phyloP scores from a whole-genome alignment of 106 monocot genomes.

The Iris macrosiphon region DNA sequence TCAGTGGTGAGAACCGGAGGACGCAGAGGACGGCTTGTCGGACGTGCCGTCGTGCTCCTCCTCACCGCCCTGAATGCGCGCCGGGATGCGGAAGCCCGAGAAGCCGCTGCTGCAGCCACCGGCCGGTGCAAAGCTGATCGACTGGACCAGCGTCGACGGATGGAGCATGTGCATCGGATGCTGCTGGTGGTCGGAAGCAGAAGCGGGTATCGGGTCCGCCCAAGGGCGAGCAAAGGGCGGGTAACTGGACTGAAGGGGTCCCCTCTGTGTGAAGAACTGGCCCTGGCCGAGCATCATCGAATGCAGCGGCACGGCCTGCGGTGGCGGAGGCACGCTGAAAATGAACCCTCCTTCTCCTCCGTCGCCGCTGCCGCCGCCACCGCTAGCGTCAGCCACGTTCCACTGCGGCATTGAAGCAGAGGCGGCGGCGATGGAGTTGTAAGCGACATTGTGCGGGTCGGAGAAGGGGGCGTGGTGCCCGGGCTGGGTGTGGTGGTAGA shows the following conservation, averaged over 20 bases:
- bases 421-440: background rate
- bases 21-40: slow-evolving; percentile 37
- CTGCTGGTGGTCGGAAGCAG: slow-evolving; percentile 3
- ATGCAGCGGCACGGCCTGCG: slow-evolving; percentile 40
- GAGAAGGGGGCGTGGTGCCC: no score
- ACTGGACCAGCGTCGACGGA: slow-evolving; percentile 9
- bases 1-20: slow-evolving; percentile 56
- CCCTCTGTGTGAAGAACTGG: slow-evolving; percentile 90
- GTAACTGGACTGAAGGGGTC: slow-evolving; percentile 99
- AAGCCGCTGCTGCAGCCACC: slow-evolving; percentile 35
- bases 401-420: slow-evolving; percentile 14
- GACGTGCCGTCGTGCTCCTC: slow-evolving; percentile 52
- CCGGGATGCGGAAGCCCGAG: slow-evolving; percentile 72
- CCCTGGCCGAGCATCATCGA: slow-evolving; percentile 49
- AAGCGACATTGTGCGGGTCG: no score
- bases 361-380: slow-evolving; percentile 11
- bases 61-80: slow-evolving; percentile 83
- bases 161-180: slow-evolving; percentile 18
- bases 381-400: slow-evolving; percentile 27
- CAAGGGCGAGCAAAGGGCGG: slow-evolving; percentile 49
- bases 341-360: slow-evolving; percentile 26
- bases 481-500: slow-evolving; percentile 30
- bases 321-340: slow-evolving; percentile 23
- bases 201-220: slow-evolving; percentile 38
- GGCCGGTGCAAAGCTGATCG: slow-evolving; percentile 27